Base-by-base conservation (phyloP, 805 yeast species). In the Lipomyces chichibuensis region DNA sequence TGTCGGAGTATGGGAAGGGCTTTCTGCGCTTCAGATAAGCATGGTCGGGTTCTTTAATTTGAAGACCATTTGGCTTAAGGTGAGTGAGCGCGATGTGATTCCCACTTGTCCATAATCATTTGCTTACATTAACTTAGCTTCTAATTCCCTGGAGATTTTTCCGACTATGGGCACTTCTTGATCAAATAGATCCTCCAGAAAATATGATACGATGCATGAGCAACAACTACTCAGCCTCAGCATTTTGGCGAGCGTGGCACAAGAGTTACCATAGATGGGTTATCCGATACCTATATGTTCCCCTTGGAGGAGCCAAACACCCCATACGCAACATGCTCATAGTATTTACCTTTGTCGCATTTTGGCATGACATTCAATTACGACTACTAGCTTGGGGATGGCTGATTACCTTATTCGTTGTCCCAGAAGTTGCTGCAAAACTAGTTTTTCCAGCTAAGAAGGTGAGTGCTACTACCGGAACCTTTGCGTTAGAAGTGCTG, bases 231-330 rank as follows among this genome's bases (percentile, higher is more conserved):
- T 89, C 96, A 43, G 95, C 97, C 0, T 78, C 91, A 69, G 92
- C 95, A n/a, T 95, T 95, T 77, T 95, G 99, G 99, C 84, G 98
- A 75, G 96, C 97, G 2, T 95, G 99, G 99, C 99, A 95, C 78
- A 85, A 98, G 75, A 89, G 96, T 59, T 95, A 82, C 80, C 93
- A 94, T 79, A 85, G 89, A 72, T 95, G 97, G 96, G 89, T 91
- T 43, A 84, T 90, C 32, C 83, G 97, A 23, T 95, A 95, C 77
- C 84, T 95, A 53, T 95, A 95, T 74, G 83, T 95, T 27, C 99
- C 99, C 2, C 79, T 95, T 67, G 98, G 98, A 11, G 97, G 98
- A 0, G 83, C 90, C 0, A 80, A 79, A 8, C 85, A 87, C 72
- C 83, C 98, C 70, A 79, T 94, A 8, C 72, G 90, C 59, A 92